phyloP scores from a whole-genome alignment of 1,139 yeast species.

The Yamadazyma triangularis region DNA sequence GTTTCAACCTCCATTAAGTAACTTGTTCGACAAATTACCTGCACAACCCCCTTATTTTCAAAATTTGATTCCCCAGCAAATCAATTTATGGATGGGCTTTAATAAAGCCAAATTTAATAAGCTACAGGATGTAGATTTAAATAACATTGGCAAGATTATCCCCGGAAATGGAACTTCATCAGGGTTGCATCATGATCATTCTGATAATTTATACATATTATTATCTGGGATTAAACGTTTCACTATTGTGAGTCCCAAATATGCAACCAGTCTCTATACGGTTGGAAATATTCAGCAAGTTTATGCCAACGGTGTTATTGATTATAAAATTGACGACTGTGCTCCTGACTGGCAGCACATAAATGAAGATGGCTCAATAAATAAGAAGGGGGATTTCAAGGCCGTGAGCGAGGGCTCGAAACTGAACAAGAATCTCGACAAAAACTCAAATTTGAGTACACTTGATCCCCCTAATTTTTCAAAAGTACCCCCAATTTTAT shows the following conservation, averaged over 20 bases:
- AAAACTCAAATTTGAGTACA: too few species aligned
- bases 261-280: conserved; percentile 53
- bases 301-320: conserved; percentile 61
- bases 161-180: conserved; percentile 60
- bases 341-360: conserved; percentile 59
- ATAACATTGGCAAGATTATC: conserved; percentile 43
- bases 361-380: conserved; percentile 63
- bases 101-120: conserved; percentile 11
- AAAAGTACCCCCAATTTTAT: conserved; percentile 53
- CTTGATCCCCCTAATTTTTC: conserved; percentile 69
- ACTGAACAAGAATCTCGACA: conserved; percentile 11
- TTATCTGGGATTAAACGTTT: conserved; percentile 60
- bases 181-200: conserved; percentile 77
- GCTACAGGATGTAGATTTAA: conserved; percentile 5
- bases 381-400: conserved; percentile 3
- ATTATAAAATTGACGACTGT: conserved; percentile 46
- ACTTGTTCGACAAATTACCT: conserved; percentile 36
- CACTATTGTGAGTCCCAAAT: conserved; percentile 59
- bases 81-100: conserved; percentile 67
- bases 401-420: conserved; percentile 5
- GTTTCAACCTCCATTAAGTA: conserved; percentile 60
- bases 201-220: conserved; percentile 65
- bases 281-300: conserved; percentile 54
- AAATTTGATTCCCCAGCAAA: conserved; percentile 58
- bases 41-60: conserved; percentile 37